Percentiles rank a stretch among this genome's conserved stretches.
Evolutionary conservation across 208 protist species (phyloP).

Genomic region (Angomonas desouzai): DNA sequence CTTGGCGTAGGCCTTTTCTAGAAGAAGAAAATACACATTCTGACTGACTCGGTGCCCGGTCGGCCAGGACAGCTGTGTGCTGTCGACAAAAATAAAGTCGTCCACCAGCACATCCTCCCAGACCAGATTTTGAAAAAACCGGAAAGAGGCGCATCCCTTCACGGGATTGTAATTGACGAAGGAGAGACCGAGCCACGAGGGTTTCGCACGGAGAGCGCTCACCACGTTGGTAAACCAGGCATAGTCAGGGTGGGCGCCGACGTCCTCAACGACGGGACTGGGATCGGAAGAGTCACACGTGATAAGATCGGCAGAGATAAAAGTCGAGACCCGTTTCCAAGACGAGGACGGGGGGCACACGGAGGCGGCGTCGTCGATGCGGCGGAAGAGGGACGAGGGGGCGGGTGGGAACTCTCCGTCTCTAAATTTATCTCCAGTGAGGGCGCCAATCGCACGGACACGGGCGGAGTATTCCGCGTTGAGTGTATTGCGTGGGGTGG

Average conservation of each 20-base stretch:
- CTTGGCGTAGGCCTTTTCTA: constrained; percentile 93
- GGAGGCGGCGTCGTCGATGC: constrained; percentile 41
- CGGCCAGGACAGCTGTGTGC: constrained; percentile 12
- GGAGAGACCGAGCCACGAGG: constrained; percentile 50
- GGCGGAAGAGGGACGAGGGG: constrained; percentile 69
- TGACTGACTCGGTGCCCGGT: constrained; percentile 11
- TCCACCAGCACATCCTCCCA: constrained; percentile 85
- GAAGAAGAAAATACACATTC: constrained; percentile 68
- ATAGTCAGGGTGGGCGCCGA: constrained; percentile 20
- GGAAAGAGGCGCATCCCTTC: constrained; percentile 82
- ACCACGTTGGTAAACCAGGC: constrained; percentile 76
- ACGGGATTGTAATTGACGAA: constrained; percentile 56
- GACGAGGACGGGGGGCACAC: constrained; percentile 47
- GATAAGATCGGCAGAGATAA: constrained; percentile 21
- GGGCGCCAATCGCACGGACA: constrained; percentile 1
- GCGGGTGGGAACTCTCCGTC: constrained; percentile 84
- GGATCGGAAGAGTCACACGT: neutral
- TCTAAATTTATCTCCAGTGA: constrained; percentile 31
- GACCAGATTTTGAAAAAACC: constrained; percentile 75
- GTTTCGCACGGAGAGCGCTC: constrained; percentile 63
- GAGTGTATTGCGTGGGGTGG: constrained; percentile 9
- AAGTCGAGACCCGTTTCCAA: constrained; percentile 36
- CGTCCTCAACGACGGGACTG: neutral
- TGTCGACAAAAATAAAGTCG: constrained; percentile 80
- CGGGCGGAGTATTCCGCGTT: constrained; percentile 9